These are phyloP conservation scores for Pseudoneurospora amorphoporcata DNA, from an alignment of 495 filamentous ascomycete genomes.

Conservation along the genomic window DNA sequence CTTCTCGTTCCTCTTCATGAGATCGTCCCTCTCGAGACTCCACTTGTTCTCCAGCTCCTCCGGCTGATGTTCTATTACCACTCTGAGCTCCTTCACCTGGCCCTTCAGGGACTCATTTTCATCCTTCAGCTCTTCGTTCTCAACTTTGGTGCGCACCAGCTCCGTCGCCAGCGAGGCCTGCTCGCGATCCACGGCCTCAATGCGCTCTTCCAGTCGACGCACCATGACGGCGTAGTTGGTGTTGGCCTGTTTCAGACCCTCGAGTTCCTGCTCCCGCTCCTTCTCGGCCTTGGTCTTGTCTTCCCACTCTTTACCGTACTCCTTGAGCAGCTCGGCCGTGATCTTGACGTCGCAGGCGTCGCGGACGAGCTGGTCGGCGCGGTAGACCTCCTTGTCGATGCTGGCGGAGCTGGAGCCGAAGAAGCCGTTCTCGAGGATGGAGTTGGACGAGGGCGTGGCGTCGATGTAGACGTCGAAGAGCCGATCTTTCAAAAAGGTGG, in stretches of 20 bases:
- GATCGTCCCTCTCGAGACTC: slow-evolving; percentile 76
- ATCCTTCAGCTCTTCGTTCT: slow-evolving; percentile 81
- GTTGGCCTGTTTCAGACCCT: slow-evolving; percentile 56
- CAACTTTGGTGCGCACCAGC: slow-evolving; percentile 81
- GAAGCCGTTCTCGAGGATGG: slow-evolving; percentile 91
- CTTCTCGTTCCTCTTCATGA: slow-evolving; percentile 86
- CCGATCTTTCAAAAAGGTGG: slow-evolving; percentile 81
- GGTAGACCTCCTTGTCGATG: slow-evolving; percentile 89
- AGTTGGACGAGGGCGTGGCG: slow-evolving; percentile 72
- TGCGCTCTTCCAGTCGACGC: slow-evolving; percentile 72
- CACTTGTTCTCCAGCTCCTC: slow-evolving; percentile 77
- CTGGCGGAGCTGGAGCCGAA: slow-evolving; percentile 79
- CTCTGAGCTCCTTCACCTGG: slow-evolving; percentile 72
- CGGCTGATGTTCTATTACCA: slow-evolving; percentile 80
- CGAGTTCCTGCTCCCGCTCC: slow-evolving; percentile 76
- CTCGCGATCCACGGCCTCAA: slow-evolving; percentile 83
- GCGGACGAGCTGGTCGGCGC: slow-evolving; percentile 83
- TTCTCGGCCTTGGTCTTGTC: slow-evolving; percentile 69
- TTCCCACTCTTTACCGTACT: slow-evolving; percentile 84
- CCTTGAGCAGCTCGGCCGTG: slow-evolving; percentile 63
- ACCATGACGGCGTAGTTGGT: slow-evolving; percentile 56
- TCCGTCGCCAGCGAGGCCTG: slow-evolving; percentile 88
- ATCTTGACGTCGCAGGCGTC: slow-evolving; percentile 90
- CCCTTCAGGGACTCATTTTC: slow-evolving; percentile 75
- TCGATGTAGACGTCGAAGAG: slow-evolving; percentile 97